Evolutionary conservation across 2,329 filamentous ascomycete genomes (phyloP).

Genomic region (Neoascochyta sp.): DNA sequence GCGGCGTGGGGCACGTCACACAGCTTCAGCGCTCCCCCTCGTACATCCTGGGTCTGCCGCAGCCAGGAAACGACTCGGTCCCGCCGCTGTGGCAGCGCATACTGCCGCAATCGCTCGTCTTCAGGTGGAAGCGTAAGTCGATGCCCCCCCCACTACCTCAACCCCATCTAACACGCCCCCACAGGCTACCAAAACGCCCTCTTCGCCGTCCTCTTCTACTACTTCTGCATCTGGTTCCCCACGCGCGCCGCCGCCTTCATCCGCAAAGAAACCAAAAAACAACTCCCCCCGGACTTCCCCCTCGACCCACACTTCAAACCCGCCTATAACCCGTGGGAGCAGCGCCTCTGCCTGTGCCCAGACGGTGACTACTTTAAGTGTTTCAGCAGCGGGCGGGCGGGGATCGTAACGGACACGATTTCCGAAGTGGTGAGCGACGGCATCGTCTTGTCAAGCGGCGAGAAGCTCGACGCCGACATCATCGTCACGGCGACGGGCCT

Average conservation of each 20-base stretch:
- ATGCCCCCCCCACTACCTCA: background rate
- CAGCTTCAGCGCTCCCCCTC: constrained; percentile 78
- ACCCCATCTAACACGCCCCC: background rate
- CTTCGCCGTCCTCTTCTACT: constrained; percentile 46
- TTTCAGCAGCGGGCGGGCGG: constrained; percentile 49
- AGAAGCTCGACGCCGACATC: constrained; percentile 54
- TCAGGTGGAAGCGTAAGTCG: constrained; percentile 44
- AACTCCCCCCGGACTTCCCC: constrained; percentile 49
- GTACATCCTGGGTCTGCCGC: constrained; percentile 54
- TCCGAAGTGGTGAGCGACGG: constrained; percentile 48
- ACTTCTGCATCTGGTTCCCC: constrained; percentile 55
- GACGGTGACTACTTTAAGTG: constrained; percentile 58
- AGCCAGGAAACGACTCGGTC: constrained; percentile 37
- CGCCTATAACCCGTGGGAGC: constrained; percentile 57
- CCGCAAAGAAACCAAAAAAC: constrained; percentile 42
- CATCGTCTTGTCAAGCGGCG: constrained; percentile 48
- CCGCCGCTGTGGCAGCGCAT: constrained; percentile 36
- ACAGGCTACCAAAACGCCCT: constrained; percentile 49
- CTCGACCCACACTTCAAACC: constrained; percentile 48
- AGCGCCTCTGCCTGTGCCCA: constrained; percentile 69
- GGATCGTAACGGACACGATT: constrained; percentile 56
- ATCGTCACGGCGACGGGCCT: constrained; percentile 65
- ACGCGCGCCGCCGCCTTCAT: constrained; percentile 49
- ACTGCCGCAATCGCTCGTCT: constrained; percentile 49
- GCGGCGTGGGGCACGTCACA: constrained; percentile 61